A percentile compares a stretch with the other conserved stretches of the same genome.
These are phyloP conservation scores for Linum usitatissimum DNA, from an alignment of 345 rosid genomes.

Conservation along the genomic window DNA sequence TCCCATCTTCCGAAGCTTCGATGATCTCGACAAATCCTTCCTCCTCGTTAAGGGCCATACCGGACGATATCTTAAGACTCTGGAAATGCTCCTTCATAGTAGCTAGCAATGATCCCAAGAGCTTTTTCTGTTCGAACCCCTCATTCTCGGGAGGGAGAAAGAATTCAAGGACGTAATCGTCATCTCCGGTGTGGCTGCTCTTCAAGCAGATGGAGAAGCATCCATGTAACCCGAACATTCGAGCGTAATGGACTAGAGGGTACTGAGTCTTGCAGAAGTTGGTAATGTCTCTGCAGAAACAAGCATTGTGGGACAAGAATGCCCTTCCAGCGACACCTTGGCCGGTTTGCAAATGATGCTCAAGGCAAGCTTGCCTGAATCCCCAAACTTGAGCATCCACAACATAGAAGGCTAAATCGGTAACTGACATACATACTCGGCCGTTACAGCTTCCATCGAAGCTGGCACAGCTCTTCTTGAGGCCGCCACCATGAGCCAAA, in stretches of 20 bases:
- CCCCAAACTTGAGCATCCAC: slow-evolving; percentile 96
- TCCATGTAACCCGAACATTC: slow-evolving; percentile 64
- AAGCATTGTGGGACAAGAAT: slow-evolving; percentile 55
- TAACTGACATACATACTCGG: slow-evolving; percentile 83
- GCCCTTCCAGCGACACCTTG: slow-evolving; percentile 93
- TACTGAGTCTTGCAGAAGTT: slow-evolving; percentile 75
- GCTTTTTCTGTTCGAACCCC: slow-evolving; percentile 33
- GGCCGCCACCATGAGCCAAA: slow-evolving; percentile 76
- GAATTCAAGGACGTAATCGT: slow-evolving; percentile 78
- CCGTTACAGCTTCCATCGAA: slow-evolving; percentile 86
- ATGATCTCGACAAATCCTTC: slow-evolving; percentile 52
- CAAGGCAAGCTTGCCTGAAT: slow-evolving; percentile 80
- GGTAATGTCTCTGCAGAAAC: slow-evolving; percentile 66
- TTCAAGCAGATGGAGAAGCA: slow-evolving; percentile 75
- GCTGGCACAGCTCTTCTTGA: slow-evolving; percentile 78
- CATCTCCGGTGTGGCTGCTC: slow-evolving; percentile 69
- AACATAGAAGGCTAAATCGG: slow-evolving; percentile 75
- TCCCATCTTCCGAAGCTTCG: slow-evolving; percentile 40
- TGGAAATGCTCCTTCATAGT: slow-evolving; percentile 75
- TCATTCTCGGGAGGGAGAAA: slow-evolving; percentile 54
- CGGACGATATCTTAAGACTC: slow-evolving; percentile 71
- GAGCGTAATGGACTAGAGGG: slow-evolving; percentile 95
- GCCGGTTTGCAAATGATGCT: slow-evolving; percentile 91
- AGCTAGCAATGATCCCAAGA: slow-evolving; percentile 54
- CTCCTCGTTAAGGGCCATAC: slow-evolving; percentile 41